phyloP scores from a whole-genome alignment of 2,329 filamentous ascomycete genomes.

The Erysiphe neolycopersici region DNA sequence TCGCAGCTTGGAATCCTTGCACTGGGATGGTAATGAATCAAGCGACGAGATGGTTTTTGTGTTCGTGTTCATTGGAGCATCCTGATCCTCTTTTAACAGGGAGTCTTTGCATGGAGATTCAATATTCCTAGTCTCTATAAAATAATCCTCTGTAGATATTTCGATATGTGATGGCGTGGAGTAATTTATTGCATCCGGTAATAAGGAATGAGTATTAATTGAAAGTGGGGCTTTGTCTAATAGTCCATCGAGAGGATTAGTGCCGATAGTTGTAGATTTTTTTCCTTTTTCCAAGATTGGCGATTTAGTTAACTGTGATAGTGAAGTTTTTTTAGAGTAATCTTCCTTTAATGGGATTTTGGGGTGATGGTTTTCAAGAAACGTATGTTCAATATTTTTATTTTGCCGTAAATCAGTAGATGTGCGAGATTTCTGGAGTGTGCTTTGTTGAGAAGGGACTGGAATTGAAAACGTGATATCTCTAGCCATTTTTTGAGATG shows the following conservation, averaged over 20 bases:
- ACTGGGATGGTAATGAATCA: neutral
- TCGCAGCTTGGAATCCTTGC: neutral
- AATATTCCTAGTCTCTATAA: too few species aligned
- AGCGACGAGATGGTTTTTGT: neutral
- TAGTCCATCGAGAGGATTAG: neutral
- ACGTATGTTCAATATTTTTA: neutral
- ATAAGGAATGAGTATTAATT: neutral
- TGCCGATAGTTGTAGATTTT: neutral
- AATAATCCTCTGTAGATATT: too few species aligned
- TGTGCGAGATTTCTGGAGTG: neutral
- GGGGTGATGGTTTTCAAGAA: neutral
- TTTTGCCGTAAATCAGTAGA: too few species aligned
- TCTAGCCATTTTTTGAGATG: neutral
- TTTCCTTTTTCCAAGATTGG: neutral
- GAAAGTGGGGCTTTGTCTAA: neutral
- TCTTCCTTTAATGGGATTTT: neutral
- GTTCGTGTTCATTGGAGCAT: neutral
- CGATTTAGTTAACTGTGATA: neutral
- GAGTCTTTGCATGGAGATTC: too few species aligned
- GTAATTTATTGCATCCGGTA: neutral
- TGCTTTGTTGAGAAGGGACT: neutral
- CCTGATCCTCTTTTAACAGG: neutral
- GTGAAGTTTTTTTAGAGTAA: neutral
- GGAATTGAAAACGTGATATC: neutral
- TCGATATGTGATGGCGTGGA: too few species aligned